These are phyloP conservation scores for Mycena rosella DNA, from an alignment of 768 basidiomycete genomes.

Conservation along the genomic window DNA sequence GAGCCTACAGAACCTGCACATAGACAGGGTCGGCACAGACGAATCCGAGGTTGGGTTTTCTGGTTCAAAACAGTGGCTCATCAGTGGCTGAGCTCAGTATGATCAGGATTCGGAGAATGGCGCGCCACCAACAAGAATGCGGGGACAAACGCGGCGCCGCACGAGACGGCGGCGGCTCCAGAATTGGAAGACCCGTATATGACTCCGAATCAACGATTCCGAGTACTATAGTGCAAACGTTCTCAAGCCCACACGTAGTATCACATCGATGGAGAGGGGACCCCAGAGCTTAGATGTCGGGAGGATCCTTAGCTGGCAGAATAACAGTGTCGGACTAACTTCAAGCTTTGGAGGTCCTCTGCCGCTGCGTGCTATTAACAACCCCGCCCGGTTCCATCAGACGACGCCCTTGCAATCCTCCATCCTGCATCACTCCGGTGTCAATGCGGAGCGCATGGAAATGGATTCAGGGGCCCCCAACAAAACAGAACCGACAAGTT, in stretches of 20 bases:
- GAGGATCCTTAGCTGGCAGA: not conserved
- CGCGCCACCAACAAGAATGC: slow-evolving; percentile 21
- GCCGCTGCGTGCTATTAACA: slow-evolving; percentile 5
- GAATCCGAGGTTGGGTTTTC: not conserved
- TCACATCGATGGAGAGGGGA: slow-evolving; percentile 8
- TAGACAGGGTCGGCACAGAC: not conserved
- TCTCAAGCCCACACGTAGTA: not conserved
- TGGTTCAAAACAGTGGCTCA: slow-evolving; percentile 5
- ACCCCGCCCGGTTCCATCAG: slow-evolving; percentile 1
- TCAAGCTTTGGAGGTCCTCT: slow-evolving; percentile 21
- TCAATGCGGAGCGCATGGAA: not conserved
- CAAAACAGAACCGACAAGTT: no score
- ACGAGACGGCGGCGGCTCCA: slow-evolving; percentile 13
- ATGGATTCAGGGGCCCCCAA: not conserved
- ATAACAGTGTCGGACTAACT: not conserved
- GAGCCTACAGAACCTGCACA: not conserved
- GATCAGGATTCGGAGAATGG: slow-evolving; percentile 19
- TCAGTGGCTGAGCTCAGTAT: no score
- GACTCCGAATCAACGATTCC: not conserved
- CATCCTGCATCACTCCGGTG: slow-evolving; percentile 23
- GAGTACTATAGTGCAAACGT: no score
- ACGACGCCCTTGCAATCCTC: no score
- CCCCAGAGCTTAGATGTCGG: slow-evolving; percentile 9
- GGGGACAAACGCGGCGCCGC: not conserved
- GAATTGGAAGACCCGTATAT: slow-evolving; percentile 15